Percentiles rank a stretch among this genome's conserved stretches.
These are phyloP conservation scores for Daldinia vernicosa DNA, from an alignment of 495 filamentous ascomycete species.

Conservation along the genomic window DNA sequence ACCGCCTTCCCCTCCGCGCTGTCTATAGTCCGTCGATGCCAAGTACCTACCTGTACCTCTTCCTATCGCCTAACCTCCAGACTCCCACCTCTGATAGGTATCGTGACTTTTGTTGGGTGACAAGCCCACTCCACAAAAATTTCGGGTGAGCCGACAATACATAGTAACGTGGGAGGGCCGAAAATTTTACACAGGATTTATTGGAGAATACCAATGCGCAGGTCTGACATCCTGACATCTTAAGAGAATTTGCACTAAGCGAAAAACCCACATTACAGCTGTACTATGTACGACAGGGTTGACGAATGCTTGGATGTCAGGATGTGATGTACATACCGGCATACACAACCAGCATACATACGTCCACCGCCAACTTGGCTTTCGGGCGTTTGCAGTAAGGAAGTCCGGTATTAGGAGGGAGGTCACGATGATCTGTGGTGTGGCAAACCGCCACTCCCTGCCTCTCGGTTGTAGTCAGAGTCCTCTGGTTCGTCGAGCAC, in stretches of 20 bases:
- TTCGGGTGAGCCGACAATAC: conserved; percentile 21
- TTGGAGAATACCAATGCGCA: conserved; percentile 8
- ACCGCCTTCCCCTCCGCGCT: conserved; percentile 24
- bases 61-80: conserved; percentile 10
- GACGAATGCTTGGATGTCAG: conserved; percentile 12
- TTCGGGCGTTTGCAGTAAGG: conserved; percentile 27
- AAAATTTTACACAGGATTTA: conserved; percentile 12
- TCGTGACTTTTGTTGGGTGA: conserved; percentile 43
- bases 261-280: conserved; percentile 36
- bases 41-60: conserved; percentile 16
- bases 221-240: not conserved
- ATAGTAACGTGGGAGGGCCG: not conserved
- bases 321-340: conserved; percentile 24
- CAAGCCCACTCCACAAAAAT: conserved; percentile 32
- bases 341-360: conserved; percentile 7
- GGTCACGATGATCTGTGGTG: conserved; percentile 42
- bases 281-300: conserved; percentile 41
- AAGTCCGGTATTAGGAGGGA: conserved; percentile 42
- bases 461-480: conserved; percentile 7
- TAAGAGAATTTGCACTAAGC: conserved; percentile 17
- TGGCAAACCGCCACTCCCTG: conserved; percentile 39
- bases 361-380: conserved; percentile 38
- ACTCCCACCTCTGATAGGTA: conserved; percentile 28
- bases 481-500: conserved; percentile 37
- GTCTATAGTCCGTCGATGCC: conserved; percentile 1